phyloP scores from a whole-genome alignment of 2,329 filamentous ascomycete genomes.

The Colletotrichum graminicola region DNA sequence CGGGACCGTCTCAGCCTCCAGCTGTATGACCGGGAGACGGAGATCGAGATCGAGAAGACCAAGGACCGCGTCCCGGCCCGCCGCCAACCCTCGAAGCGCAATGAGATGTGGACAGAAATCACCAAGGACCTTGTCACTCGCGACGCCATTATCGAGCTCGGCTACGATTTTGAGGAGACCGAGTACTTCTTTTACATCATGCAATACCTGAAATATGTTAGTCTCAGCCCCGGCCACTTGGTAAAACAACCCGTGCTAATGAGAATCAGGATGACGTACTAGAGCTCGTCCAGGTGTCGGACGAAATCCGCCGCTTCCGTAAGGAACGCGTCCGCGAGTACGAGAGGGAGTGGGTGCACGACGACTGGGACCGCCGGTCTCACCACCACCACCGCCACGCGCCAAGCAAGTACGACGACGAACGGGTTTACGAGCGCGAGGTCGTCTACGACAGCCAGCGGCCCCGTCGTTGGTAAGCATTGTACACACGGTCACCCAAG shows the following conservation, averaged over 20 bases:
- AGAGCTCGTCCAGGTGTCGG: slow-evolving; percentile 83
- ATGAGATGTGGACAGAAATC: slow-evolving; percentile 94
- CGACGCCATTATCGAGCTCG: slow-evolving; percentile 86
- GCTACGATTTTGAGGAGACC: slow-evolving; percentile 92
- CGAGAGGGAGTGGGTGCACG: slow-evolving; percentile 67
- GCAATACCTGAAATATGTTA: slow-evolving; percentile 88
- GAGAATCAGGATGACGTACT: slow-evolving; percentile 82
- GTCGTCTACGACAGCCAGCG: slow-evolving; percentile 69
- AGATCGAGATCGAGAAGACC: slow-evolving; percentile 68
- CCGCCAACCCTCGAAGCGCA: slow-evolving; percentile 59
- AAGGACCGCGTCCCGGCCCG: slow-evolving; percentile 63
- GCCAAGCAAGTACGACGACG: slow-evolving; percentile 66
- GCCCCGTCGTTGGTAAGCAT: slow-evolving; percentile 36
- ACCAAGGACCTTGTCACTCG: slow-evolving; percentile 90
- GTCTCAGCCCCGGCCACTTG: slow-evolving; percentile 52
- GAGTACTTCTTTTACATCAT: slow-evolving; percentile 93
- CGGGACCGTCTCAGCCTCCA: slow-evolving; percentile 59
- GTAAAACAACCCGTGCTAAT: slow-evolving; percentile 49
- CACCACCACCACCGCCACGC: slow-evolving; percentile 46
- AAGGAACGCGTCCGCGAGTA: slow-evolving; percentile 67
- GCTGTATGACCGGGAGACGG: slow-evolving; percentile 60
- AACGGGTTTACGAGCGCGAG: slow-evolving; percentile 76
- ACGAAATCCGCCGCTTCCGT: slow-evolving; percentile 79
- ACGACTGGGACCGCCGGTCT: slow-evolving; percentile 61
- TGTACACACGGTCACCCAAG: slow-evolving; percentile 6